Conservation (phyloP, 192 early-diverging fungal species). For the Rhizoclosmatium globosum region DNA sequence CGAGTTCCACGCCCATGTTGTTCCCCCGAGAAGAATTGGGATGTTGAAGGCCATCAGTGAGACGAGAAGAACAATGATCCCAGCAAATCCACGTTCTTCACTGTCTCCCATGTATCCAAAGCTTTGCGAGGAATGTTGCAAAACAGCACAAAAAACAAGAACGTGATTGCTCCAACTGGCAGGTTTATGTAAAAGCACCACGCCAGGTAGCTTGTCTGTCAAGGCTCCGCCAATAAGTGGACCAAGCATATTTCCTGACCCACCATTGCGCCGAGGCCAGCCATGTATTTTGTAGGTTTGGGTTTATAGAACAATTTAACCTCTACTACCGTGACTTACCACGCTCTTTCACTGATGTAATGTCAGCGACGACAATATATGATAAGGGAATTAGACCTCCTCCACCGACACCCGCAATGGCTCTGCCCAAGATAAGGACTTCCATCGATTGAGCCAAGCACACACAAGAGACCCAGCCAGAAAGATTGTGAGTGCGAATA, state of each 20-base stretch:
- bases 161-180: constrained; percentile 78
- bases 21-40: constrained; percentile 77
- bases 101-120: constrained; percentile 60
- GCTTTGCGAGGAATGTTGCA: constrained; percentile 62
- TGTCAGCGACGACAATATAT: constrained; percentile 10
- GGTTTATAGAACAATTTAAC: neutral
- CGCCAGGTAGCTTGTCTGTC: constrained; percentile 63
- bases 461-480: constrained; percentile 78
- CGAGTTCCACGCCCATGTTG: constrained; percentile 68
- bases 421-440: constrained; percentile 74
- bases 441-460: constrained; percentile 52
- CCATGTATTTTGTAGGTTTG: too few species aligned
- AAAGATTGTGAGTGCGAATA: constrained; percentile 78
- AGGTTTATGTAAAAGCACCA: constrained; percentile 71
- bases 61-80: constrained; percentile 63
- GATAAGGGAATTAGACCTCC: neutral
- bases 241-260: constrained; percentile 69
- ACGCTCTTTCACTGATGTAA: constrained; percentile 60
- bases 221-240: constrained; percentile 90
- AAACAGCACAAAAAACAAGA: constrained; percentile 57
- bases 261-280: neutral
- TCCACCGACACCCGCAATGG: constrained; percentile 78
- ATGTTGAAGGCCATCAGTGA: constrained; percentile 64
- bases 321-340: constrained; percentile 42
- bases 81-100: constrained; percentile 73